Evolutionary conservation across 2,329 filamentous ascomycete species (phyloP), one percentile per base, ranked within the genome.

Genomic region (Phaeophleospora eucalypticola): DNA sequence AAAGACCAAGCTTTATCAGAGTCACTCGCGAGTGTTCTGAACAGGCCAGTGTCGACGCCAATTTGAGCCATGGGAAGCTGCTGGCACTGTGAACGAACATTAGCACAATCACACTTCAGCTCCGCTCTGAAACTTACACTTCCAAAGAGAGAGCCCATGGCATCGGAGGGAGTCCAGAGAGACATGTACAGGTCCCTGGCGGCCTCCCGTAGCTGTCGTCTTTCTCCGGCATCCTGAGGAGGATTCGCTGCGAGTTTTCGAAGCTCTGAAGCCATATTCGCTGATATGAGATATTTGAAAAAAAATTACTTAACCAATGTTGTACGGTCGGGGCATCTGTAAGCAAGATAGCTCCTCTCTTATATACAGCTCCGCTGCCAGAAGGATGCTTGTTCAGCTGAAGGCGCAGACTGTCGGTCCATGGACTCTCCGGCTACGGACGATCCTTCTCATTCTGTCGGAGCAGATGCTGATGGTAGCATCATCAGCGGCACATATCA

Each of bases 41-140:
- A 52, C 24, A 52, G 15, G 14, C 29, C 38, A 16, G 49, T 19
- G 17, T 52, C 49, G 15, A 52, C 27, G 15, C 41, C 49, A 7
- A 52, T 41, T 15, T 46, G 46, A 2, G 44, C 33, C 18, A 49
- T 20, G 3, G 43, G 46, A 7, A 52, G 38, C n/a, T 46, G 37
- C 16, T 36, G 9, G 18, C 19, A 8, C 37, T 40, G 6, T 40
- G 3, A 20, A 10, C 3, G 17, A n/a, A 14, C 3, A 40, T 18
- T 40, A 10, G 10, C 20, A 14, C 14, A 35, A 6, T 15, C n/a
- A 14, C 33, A 4, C 33, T 16, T 35, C 4, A 16, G 6, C 4
- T 15, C 12, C 4, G 33, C 12, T 6, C 14, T 6, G 4, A 14
- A 14, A 40, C 37, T 21, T 21, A 40, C 36, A 32, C 43, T 45